Conservation (phyloP, 2,329 filamentous ascomycete genomes). For the Epicoccum nigrum region DNA sequence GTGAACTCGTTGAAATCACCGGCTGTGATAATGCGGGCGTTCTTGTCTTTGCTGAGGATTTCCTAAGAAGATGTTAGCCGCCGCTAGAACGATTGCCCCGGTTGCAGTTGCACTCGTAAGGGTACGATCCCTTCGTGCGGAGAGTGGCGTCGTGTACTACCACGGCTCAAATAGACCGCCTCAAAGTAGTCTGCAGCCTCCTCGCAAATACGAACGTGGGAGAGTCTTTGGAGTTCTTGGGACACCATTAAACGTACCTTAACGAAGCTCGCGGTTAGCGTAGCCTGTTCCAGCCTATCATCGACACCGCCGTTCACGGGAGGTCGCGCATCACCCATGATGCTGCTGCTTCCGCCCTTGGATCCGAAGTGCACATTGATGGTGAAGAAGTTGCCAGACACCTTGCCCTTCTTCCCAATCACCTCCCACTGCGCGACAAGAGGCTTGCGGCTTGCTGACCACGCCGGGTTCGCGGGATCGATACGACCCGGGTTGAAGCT, state of each 20-base stretch:
- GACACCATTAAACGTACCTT: conserved; percentile 32
- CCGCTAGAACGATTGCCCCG: conserved; percentile 10
- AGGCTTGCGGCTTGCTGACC: conserved; percentile 68
- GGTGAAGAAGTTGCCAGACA: conserved; percentile 63
- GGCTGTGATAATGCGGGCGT: conserved; percentile 64
- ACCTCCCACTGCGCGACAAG: conserved; percentile 70
- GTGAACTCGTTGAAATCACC: conserved; percentile 78
- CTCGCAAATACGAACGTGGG: conserved; percentile 16
- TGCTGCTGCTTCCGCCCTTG: conserved; percentile 68
- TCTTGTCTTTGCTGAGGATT: conserved; percentile 62
- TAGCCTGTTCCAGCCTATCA: conserved; percentile 62
- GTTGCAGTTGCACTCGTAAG: neutral
- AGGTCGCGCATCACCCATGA: conserved; percentile 70
- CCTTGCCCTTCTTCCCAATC: conserved; percentile 57
- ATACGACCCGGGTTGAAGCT: conserved; percentile 73
- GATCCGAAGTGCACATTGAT: conserved; percentile 72
- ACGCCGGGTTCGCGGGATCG: conserved; percentile 66
- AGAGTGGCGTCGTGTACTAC: conserved; percentile 21
- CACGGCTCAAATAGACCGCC: conserved; percentile 8
- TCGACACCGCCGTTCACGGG: conserved; percentile 70
- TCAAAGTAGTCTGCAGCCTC: conserved; percentile 24
- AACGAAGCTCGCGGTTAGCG: conserved; percentile 58
- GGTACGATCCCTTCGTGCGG: conserved; percentile 21
- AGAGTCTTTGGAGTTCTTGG: conserved; percentile 5
- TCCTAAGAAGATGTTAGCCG: conserved; percentile 40